These are phyloP conservation scores for Tagetes patula DNA, from an alignment of 129 eudicot species.

Conservation along the genomic window DNA sequence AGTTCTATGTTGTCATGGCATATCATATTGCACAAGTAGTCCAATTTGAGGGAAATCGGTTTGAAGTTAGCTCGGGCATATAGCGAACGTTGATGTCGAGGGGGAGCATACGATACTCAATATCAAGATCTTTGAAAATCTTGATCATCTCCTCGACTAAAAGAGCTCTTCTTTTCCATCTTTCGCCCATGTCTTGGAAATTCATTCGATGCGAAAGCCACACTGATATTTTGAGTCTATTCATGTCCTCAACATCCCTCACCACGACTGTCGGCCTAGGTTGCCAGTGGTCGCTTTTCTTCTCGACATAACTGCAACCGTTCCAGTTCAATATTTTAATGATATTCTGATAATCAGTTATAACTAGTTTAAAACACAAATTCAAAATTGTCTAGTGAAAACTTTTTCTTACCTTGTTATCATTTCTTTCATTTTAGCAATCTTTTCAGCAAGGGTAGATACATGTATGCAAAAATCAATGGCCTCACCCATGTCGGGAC, in stretches of 20 bases:
- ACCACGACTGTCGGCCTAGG: slow-evolving; percentile 45
- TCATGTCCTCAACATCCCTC: slow-evolving; percentile 45
- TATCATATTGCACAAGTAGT: slow-evolving; percentile 31
- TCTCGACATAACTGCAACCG: slow-evolving; percentile 47
- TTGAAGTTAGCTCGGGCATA: slow-evolving; percentile 28
- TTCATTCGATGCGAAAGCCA: slow-evolving; percentile 59
- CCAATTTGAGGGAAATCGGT: slow-evolving; percentile 47
- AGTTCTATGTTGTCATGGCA: too few relatives aligned
- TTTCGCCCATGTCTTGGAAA: slow-evolving; percentile 56
- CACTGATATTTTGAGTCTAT: slow-evolving; percentile 45
- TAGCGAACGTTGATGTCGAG: slow-evolving; percentile 44
- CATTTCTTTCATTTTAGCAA: slow-evolving; percentile 43
- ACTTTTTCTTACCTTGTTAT: slow-evolving; percentile 31
- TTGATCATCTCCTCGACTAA: slow-evolving; percentile 51
- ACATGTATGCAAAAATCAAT: slow-evolving; percentile 49
- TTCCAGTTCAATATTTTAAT: not conserved
- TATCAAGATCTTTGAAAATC: slow-evolving; percentile 49
- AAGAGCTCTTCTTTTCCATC: slow-evolving; percentile 50
- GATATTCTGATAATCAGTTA: too few relatives aligned
- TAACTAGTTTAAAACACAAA: too few relatives aligned
- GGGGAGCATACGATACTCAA: slow-evolving; percentile 55
- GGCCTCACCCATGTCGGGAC: slow-evolving; percentile 61
- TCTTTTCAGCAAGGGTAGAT: slow-evolving; percentile 47
- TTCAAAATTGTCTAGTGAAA: too few relatives aligned
- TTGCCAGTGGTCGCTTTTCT: slow-evolving; percentile 57